phyloP scores from a whole-genome alignment of 2,329 filamentous ascomycete species.

The Dactylonectria estremocensis region DNA sequence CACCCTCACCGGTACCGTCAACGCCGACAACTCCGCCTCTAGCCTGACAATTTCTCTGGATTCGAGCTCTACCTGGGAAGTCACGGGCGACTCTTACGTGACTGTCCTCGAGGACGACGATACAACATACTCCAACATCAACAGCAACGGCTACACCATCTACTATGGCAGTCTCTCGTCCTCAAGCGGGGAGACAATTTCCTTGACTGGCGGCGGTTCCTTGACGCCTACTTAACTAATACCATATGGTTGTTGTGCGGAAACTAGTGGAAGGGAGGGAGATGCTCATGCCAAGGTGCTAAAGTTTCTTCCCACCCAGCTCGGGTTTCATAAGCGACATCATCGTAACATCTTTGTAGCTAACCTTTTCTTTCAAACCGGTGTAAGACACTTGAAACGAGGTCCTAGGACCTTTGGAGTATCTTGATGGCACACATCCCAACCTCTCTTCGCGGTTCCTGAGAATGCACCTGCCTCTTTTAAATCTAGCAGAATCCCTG shows the following conservation, averaged over 20 bases:
- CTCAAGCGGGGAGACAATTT: conserved; percentile 15
- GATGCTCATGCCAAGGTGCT: background rate
- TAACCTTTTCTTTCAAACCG: too few relatives aligned
- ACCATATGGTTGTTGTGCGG: background rate
- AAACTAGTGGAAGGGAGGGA: background rate
- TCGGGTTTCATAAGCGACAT: too few relatives aligned
- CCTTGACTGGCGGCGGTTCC: conserved; percentile 16
- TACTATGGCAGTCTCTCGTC: conserved; percentile 19
- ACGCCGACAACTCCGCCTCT: conserved; percentile 10
- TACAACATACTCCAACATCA: conserved; percentile 19
- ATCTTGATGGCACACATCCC: too few relatives aligned
- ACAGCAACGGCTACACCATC: conserved; percentile 20
- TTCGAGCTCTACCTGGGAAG: conserved; percentile 18
- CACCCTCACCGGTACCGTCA: conserved; percentile 8
- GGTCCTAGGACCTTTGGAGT: too few relatives aligned
- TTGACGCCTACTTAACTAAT: conserved; percentile 13
- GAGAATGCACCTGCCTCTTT: too few relatives aligned
- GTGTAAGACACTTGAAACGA: too few relatives aligned
- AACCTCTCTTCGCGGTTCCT: too few relatives aligned
- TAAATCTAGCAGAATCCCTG: too few relatives aligned
- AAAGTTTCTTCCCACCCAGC: background rate
- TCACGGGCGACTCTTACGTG: conserved; percentile 22
- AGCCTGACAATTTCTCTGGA: conserved; percentile 7
- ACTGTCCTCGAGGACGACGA: conserved; percentile 16
- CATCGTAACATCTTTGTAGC: too few relatives aligned